These are phyloP conservation scores for Auriscalpium vulgare DNA, from an alignment of 768 basidiomycete species.

Conservation along the genomic window DNA sequence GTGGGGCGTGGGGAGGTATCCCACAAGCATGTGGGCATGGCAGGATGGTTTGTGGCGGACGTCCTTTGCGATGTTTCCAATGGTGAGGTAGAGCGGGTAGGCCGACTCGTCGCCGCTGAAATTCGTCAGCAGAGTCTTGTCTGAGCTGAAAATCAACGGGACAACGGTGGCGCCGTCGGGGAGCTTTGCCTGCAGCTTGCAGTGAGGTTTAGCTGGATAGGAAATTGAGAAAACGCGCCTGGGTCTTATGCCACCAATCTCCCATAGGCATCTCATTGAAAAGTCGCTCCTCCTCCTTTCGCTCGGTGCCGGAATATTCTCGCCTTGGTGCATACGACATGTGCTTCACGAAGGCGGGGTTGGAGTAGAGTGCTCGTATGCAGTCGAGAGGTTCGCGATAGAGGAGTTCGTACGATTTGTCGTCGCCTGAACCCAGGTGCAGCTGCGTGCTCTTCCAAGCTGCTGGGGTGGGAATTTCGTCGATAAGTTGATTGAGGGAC, in stretches of 20 bases:
- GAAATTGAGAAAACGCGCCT: slow-evolving; percentile 21
- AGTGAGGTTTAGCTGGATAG: background rate
- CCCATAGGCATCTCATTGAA: slow-evolving; percentile 31
- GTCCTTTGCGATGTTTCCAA: slow-evolving; percentile 35
- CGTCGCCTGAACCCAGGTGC: background rate
- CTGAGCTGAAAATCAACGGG: slow-evolving; percentile 37
- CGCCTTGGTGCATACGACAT: slow-evolving; percentile 24
- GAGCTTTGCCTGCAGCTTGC: slow-evolving; percentile 2
- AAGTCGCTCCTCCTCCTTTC: slow-evolving; percentile 11
- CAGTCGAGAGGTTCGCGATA: slow-evolving; percentile 20
- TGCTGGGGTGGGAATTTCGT: too few relatives aligned
- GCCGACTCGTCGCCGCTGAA: slow-evolving; percentile 33
- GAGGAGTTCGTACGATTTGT: slow-evolving; percentile 14
- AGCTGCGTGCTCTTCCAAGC: too few relatives aligned
- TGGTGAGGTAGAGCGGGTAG: slow-evolving; percentile 38
- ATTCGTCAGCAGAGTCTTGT: slow-evolving; percentile 36
- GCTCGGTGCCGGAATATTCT: slow-evolving; percentile 14
- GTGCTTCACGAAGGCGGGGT: slow-evolving; percentile 21
- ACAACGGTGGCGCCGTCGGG: slow-evolving; percentile 25
- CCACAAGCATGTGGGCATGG: slow-evolving; percentile 29
- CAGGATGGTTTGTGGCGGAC: slow-evolving; percentile 28
- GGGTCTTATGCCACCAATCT: slow-evolving; percentile 30
- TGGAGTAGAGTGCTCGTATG: slow-evolving; percentile 19
- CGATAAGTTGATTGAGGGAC: too few relatives aligned
- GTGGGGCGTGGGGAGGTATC: slow-evolving; percentile 30